A percentile compares a stretch with the other conserved stretches of the same genome.
phyloP scores from a whole-genome alignment of 192 early-diverging fungal genomes.

The Backusella macrospora region DNA sequence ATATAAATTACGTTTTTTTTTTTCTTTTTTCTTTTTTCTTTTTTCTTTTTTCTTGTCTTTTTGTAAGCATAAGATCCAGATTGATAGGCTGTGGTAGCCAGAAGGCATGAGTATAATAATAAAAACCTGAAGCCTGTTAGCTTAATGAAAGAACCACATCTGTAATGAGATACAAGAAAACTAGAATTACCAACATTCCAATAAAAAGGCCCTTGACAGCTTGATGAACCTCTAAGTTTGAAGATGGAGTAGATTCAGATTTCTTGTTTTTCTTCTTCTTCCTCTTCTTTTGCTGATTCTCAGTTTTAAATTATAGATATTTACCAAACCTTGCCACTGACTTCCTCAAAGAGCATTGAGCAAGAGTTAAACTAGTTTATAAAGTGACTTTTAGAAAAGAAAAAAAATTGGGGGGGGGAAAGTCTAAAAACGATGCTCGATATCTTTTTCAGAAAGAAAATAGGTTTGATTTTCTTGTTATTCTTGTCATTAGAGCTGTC shows the following conservation, averaged over 20 bases:
- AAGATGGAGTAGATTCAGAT: not conserved
- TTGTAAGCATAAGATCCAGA: too few relatives aligned
- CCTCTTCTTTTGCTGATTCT: not conserved
- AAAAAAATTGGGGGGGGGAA: too few relatives aligned
- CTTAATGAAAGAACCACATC: not conserved
- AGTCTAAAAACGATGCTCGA: too few relatives aligned
- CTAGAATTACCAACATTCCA: too few relatives aligned
- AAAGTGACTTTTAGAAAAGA: constrained; percentile 75
- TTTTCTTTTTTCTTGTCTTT: too few relatives aligned
- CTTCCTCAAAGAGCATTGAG: constrained; percentile 69
- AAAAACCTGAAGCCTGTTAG: not conserved
- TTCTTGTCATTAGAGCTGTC: constrained; percentile 46
- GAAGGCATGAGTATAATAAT: not conserved
- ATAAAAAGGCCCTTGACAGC: not conserved
- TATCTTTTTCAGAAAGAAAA: constrained; percentile 46
- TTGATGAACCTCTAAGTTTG: not conserved
- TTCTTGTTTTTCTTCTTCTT: not conserved
- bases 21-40: too few relatives aligned
- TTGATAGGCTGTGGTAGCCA: not conserved
- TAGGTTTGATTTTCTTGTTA: constrained; percentile 47
- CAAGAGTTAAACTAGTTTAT: too few relatives aligned
- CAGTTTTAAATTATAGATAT: not conserved
- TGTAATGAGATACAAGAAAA: not conserved
- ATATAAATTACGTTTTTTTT: too few relatives aligned
- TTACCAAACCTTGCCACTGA: constrained; percentile 18